Evolutionary conservation across 306 rosid genomes (phyloP).

Genomic region (Vigna mungo): DNA sequence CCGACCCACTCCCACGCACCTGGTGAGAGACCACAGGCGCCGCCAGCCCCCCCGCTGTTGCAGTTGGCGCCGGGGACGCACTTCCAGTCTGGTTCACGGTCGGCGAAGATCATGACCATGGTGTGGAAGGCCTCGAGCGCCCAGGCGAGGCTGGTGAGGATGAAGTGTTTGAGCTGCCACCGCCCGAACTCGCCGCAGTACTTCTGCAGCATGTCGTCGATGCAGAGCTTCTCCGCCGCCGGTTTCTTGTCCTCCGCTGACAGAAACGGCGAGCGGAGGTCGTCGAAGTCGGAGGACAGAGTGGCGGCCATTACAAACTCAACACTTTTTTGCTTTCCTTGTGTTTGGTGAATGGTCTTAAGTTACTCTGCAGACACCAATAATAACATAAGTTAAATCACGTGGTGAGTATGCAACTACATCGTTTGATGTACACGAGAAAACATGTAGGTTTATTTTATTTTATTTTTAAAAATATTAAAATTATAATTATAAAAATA

Average conservation of each 20-base stretch:
- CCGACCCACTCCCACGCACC: conserved; percentile 81
- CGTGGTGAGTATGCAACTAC: neutral
- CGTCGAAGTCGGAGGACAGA: conserved; percentile 20
- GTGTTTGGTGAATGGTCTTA: neutral
- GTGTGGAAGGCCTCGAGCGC: conserved; percentile 91
- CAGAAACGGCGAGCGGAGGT: conserved; percentile 53
- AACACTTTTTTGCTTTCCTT: neutral
- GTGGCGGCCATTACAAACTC: conserved; percentile 33
- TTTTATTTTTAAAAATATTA: too few species aligned
- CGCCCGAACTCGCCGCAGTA: conserved; percentile 89
- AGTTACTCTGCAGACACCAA: too few species aligned
- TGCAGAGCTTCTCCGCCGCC: conserved; percentile 53
- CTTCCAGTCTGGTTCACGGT: conserved; percentile 68
- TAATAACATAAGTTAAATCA: neutral
- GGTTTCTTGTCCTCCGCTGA: neutral
- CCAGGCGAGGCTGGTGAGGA: conserved; percentile 88
- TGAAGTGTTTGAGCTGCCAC: conserved; percentile 86
- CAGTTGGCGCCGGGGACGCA: conserved; percentile 50
- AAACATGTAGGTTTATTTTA: too few species aligned
- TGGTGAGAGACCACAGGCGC: conserved; percentile 52
- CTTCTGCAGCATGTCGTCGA: conserved; percentile 76
- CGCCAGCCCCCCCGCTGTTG: neutral
- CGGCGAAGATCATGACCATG: conserved; percentile 94
- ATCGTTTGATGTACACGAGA: too few species aligned
- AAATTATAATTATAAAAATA: too few species aligned